phyloP scores from a whole-genome alignment of 2,329 filamentous ascomycete genomes.

The Nigrospora osmanthi region DNA sequence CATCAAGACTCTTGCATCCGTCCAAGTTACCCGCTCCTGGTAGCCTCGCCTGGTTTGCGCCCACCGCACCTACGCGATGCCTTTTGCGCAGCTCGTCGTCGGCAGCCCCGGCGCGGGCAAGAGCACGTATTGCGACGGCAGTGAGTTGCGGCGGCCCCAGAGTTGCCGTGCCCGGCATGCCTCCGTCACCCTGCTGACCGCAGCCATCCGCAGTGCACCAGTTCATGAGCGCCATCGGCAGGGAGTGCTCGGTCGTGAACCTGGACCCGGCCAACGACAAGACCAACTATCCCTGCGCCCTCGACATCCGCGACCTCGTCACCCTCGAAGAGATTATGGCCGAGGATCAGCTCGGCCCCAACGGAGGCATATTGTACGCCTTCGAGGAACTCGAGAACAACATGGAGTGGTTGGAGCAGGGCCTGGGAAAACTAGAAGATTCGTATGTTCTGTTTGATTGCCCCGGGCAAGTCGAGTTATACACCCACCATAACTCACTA shows the following conservation, averaged over 20 bases:
- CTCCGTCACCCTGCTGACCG: constrained; percentile 7
- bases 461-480: constrained; percentile 92
- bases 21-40: no score
- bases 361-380: constrained; percentile 87
- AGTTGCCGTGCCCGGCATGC: background rate
- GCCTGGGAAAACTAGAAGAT: constrained; percentile 71
- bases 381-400: constrained; percentile 94
- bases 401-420: constrained; percentile 81
- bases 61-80: constrained; percentile 31
- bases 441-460: constrained; percentile 96
- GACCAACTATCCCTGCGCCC: constrained; percentile 77
- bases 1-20: no score
- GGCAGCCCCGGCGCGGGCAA: constrained; percentile 95
- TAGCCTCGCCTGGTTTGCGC: background rate
- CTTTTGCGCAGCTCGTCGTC: constrained; percentile 71
- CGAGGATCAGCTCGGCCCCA: constrained; percentile 82
- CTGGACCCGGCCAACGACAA: constrained; percentile 95
- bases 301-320: constrained; percentile 84
- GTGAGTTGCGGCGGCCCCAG: constrained; percentile 34
- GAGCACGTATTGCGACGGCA: constrained; percentile 97
- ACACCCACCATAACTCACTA: constrained; percentile 88
- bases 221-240: constrained; percentile 91
- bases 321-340: constrained; percentile 94
- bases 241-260: constrained; percentile 91
- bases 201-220: constrained; percentile 63